Conservation (phyloP, 2,329 filamentous ascomycete genomes). For the Ophiocordyceps australis region DNA sequence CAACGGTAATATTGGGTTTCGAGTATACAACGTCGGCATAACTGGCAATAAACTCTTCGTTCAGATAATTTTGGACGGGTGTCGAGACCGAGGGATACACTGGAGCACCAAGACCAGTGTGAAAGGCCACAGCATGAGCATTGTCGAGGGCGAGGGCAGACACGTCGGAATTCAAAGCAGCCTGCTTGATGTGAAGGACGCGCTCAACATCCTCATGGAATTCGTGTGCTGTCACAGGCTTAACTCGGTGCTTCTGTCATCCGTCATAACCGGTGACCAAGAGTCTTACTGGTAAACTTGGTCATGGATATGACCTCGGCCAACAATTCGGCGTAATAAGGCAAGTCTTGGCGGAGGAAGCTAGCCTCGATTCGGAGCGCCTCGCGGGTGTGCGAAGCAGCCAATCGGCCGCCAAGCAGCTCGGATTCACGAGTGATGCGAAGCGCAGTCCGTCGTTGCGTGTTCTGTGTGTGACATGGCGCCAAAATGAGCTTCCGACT, state of each 20-base stretch:
- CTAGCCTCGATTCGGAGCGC: conserved; percentile 82
- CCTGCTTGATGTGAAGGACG: conserved; percentile 61
- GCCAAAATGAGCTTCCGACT: conserved; percentile 14
- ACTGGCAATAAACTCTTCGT: conserved; percentile 52
- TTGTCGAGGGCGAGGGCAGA: conserved; percentile 62
- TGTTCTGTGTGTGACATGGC: conserved; percentile 56
- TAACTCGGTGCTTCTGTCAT: no score
- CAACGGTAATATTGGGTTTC: conserved; percentile 80
- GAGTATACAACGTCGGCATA: conserved; percentile 68
- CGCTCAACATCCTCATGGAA: conserved; percentile 75
- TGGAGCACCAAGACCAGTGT: conserved; percentile 73
- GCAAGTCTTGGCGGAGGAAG: conserved; percentile 89
- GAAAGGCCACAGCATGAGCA: conserved; percentile 76
- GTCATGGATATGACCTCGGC: conserved; percentile 80
- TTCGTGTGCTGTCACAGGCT: conserved; percentile 49
- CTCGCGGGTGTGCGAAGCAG: conserved; percentile 79
- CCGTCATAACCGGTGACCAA: no score
- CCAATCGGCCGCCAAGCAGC: conserved; percentile 82
- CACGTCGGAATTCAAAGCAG: conserved; percentile 45
- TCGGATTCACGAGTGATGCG: conserved; percentile 91
- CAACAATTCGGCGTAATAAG: conserved; percentile 92
- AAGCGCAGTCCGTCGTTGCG: conserved; percentile 70
- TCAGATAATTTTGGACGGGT: conserved; percentile 64
- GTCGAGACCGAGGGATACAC: conserved; percentile 55
- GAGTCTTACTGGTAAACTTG: conserved; percentile 60